A percentile compares a stretch with the other conserved stretches of the same genome.
phyloP scores from a whole-genome alignment of 176 grass and related monocot species.

The Pharus latifolius region DNA sequence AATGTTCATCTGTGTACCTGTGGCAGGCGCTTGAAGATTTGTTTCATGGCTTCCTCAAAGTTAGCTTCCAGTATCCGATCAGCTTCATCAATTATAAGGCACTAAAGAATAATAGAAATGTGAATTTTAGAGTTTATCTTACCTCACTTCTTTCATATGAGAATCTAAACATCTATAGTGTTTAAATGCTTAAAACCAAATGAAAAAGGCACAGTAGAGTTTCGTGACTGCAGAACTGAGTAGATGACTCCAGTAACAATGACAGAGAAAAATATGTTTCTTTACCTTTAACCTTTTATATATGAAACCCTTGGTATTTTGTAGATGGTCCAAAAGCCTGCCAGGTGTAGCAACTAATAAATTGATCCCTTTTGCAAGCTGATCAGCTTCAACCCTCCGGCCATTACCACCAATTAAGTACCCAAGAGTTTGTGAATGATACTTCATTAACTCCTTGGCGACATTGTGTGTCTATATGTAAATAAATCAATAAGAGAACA shows the following conservation, averaged over 20 bases:
- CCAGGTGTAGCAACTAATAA: constrained; percentile 91
- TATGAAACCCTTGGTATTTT: constrained; percentile 82
- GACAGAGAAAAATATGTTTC: too few species aligned
- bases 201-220: too few species aligned
- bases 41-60: constrained; percentile 99
- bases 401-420: constrained; percentile 80
- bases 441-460: constrained; percentile 84
- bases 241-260: too few species aligned
- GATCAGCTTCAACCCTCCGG: constrained; percentile 70
- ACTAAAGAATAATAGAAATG: constrained; percentile 43
- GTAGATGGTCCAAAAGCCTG: constrained; percentile 94
- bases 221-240: too few species aligned
- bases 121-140: too few species aligned
- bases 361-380: constrained; percentile 82
- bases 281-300: constrained; percentile 79
- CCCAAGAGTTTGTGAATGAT: constrained; percentile 85
- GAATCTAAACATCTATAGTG: background rate
- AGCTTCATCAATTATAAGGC: constrained; percentile 96
- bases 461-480: constrained; percentile 78
- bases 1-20: constrained; percentile 38
- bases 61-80: constrained; percentile 88
- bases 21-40: constrained; percentile 93
- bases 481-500: background rate
- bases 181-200: too few species aligned
- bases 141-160: background rate